Evolutionary conservation across 495 filamentous ascomycete species (phyloP), one percentile per base, ranked within the genome.

Genomic region (Neurospora sp.): DNA sequence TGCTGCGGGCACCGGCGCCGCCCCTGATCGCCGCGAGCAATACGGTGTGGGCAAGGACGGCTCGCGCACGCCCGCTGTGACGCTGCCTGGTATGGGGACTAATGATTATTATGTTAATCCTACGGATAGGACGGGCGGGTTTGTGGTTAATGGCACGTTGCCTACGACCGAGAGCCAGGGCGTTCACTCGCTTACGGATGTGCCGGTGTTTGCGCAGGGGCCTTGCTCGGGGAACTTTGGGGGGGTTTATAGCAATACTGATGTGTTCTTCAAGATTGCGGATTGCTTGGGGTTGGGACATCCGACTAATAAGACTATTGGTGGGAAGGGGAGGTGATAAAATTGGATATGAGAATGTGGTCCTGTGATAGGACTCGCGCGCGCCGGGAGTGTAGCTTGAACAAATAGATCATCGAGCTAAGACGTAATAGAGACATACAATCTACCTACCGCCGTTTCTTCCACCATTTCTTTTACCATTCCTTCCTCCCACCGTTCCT

Each of bases 101-200:
- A 77, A 83, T 42, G 87, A 90, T 49, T 87, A 86, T 76, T 86
- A 85, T 77, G 91, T 87, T 73, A 88, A 88, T 77, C 85, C 88
- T 14, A 83, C 86, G 75, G 91, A 93, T 77, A 84, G 85, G 14
- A 83, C 87, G n/a, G 84, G 83, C 23, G 91, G 91, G 0, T 90
- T 91, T 79, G 74, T 91, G 37, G 83, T 91, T 23, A 92, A 93
- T 75, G 91, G 91, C 69, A 93, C 91, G 2, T 77, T 93, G 74
- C 87, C 91, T 0, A 85, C 87, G 31, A 76, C 79, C 69, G 80
- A 85, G 73, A 76, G 78, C 23, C 84, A 90, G 79, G 91, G 91
- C 27, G 91, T 93, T 71, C 91, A 93, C 82, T 89, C 86, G 44
- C 82, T 93, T 72, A 93, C 91, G 0, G 91, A 93, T 78, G 91